Evolutionary conservation across 257 asterid genomes (phyloP).

Genomic region (Anisodus tanguticus): DNA sequence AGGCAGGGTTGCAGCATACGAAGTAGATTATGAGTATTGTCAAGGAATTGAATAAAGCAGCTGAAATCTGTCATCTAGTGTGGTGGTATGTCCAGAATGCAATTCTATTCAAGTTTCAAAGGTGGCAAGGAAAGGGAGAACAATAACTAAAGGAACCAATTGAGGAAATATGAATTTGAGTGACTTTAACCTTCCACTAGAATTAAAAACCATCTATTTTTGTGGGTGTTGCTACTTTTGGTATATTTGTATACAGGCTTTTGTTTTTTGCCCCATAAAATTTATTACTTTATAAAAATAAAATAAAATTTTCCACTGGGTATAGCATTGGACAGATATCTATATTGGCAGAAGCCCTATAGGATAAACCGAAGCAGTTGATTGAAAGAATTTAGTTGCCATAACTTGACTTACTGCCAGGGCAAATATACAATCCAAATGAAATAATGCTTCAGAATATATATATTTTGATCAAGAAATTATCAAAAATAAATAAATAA

Average conservation of each 20-base stretch:
- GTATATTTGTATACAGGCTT: neutral
- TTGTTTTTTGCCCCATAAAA: neutral
- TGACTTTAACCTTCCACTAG: slow-evolving; percentile 12
- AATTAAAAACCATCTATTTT: neutral
- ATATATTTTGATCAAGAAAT: too few species aligned
- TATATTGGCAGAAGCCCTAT: neutral
- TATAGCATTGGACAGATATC: neutral
- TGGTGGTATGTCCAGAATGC: neutral
- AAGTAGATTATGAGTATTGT: neutral
- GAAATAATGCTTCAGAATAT: too few species aligned
- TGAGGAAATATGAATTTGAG: neutral
- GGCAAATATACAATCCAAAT: neutral
- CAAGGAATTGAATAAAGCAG: slow-evolving; percentile 3
- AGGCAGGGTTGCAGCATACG: neutral
- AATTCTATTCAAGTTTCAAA: neutral
- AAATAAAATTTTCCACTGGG: neutral
- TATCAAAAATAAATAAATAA: too few species aligned
- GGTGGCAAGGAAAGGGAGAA: neutral
- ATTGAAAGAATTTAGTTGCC: neutral
- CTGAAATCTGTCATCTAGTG: neutral
- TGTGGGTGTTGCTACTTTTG: neutral
- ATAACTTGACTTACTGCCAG: neutral
- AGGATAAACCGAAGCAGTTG: neutral
- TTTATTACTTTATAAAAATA: neutral
- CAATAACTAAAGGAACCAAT: neutral